Evolutionary conservation across 2,329 filamentous ascomycete species (phyloP).

Genomic region (Dothistroma septosporum): DNA sequence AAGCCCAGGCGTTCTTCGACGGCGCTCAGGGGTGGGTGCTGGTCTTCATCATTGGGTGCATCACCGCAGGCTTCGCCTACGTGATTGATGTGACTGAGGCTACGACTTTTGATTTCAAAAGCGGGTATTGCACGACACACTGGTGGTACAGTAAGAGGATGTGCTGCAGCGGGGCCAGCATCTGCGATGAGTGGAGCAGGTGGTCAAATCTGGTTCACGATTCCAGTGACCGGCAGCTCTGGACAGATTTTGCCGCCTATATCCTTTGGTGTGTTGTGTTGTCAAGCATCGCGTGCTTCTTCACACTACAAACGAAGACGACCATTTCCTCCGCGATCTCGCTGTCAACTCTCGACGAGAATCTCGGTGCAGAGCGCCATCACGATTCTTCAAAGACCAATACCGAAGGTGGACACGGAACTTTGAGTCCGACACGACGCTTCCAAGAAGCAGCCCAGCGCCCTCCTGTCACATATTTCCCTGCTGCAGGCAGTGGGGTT

Average conservation of each 20-base stretch:
- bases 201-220: conserved; percentile 60
- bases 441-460: conserved; percentile 39
- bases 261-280: conserved; percentile 67
- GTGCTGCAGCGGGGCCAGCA: conserved; percentile 55
- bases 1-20: conserved; percentile 71
- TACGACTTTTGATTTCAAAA: conserved; percentile 83
- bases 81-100: conserved; percentile 82
- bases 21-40: conserved; percentile 91
- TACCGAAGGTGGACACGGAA: conserved; percentile 38
- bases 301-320: conserved; percentile 89
- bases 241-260: conserved; percentile 76
- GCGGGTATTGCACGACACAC: conserved; percentile 68
- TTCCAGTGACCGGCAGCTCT: conserved; percentile 46
- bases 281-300: conserved; percentile 66
- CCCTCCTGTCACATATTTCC: conserved; percentile 87
- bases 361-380: conserved; percentile 67
- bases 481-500: conserved; percentile 90
- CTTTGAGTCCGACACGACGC: conserved; percentile 39
- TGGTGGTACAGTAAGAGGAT: conserved; percentile 72
- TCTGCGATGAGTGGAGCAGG: conserved; percentile 58
- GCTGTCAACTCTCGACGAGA: conserved; percentile 85
- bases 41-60: conserved; percentile 80
- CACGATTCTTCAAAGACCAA: conserved; percentile 35
- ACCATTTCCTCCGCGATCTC: conserved; percentile 85
- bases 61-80: conserved; percentile 83